Conservation (phyloP, 2,329 filamentous ascomycete genomes). For the Cordyceps cicadae region DNA sequence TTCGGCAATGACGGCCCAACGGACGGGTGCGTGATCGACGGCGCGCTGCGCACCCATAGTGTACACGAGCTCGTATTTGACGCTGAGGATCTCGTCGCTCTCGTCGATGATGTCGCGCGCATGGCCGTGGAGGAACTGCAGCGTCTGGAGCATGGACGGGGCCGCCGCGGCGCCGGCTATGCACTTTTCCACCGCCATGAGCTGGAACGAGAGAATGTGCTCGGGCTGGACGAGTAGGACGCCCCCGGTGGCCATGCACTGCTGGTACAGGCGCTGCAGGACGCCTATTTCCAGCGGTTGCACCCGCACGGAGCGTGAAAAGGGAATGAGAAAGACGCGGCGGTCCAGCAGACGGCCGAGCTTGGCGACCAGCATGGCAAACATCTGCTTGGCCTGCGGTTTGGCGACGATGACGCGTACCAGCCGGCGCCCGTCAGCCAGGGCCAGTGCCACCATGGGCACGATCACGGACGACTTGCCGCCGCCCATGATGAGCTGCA, state of each 20-base stretch:
- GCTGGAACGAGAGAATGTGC: slow-evolving; percentile 54
- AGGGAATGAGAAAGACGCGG: slow-evolving; percentile 48
- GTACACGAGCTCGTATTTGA: too few relatives aligned
- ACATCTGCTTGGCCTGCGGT: slow-evolving; percentile 53
- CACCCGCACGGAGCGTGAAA: slow-evolving; percentile 42
- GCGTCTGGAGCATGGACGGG: too few relatives aligned
- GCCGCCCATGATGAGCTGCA: slow-evolving; percentile 65
- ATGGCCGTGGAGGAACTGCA: too few relatives aligned
- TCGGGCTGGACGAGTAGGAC: slow-evolving; percentile 56
- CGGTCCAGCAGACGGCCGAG: slow-evolving; percentile 48
- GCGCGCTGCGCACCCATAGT: too few relatives aligned
- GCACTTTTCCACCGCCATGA: slow-evolving; percentile 37
- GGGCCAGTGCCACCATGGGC: slow-evolving; percentile 48
- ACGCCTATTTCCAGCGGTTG: slow-evolving; percentile 18
- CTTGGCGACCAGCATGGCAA: slow-evolving; percentile 44
- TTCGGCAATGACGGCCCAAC: too few relatives aligned
- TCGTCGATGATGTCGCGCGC: too few relatives aligned
- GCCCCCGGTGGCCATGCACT: slow-evolving; percentile 42
- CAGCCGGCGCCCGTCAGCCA: slow-evolving; percentile 43
- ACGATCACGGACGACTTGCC: slow-evolving; percentile 64
- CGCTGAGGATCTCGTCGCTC: too few relatives aligned
- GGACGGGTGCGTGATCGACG: too few relatives aligned
- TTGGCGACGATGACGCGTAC: slow-evolving; percentile 54
- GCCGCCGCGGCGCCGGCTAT: too few relatives aligned
- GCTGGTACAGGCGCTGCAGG: slow-evolving; percentile 32